Evolutionary conservation across 2,329 filamentous ascomycete species (phyloP).

Genomic region (Chaetomiaceae sp.): DNA sequence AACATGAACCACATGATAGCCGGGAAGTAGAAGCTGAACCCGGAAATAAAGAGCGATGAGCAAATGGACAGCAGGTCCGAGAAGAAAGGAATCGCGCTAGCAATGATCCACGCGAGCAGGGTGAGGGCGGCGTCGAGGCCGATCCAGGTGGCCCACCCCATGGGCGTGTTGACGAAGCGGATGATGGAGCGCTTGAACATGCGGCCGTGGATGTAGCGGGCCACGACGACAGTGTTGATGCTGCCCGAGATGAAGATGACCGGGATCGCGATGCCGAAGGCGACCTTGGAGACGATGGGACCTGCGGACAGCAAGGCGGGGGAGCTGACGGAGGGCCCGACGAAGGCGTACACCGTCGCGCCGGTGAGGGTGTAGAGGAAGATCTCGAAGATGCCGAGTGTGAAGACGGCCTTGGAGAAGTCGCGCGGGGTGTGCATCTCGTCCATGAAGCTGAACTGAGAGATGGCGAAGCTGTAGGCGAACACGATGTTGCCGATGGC

Average conservation of each 20-base stretch:
- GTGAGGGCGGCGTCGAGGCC: conserved; percentile 52
- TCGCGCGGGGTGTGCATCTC: conserved; percentile 46
- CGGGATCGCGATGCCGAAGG: conserved; percentile 63
- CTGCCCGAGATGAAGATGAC: conserved; percentile 71
- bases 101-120: conserved; percentile 62
- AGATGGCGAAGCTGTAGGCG: conserved; percentile 55
- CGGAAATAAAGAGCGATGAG: conserved; percentile 46
- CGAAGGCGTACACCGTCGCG: conserved; percentile 62
- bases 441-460: conserved; percentile 49
- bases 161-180: conserved; percentile 43
- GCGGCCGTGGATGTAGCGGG: conserved; percentile 41
- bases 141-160: conserved; percentile 48
- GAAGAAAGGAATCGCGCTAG: conserved; percentile 68
- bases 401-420: conserved; percentile 49
- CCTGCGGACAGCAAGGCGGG: conserved; percentile 64
- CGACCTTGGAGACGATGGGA: conserved; percentile 53
- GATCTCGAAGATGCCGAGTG: conserved; percentile 57
- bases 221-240: conserved; percentile 52
- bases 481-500: conserved; percentile 64
- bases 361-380: conserved; percentile 61
- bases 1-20: conserved; percentile 31
- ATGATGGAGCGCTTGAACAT: conserved; percentile 38
- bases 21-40: conserved; percentile 35
- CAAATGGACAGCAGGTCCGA: conserved; percentile 55
- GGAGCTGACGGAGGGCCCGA: conserved; percentile 55